These are phyloP conservation scores for Pythium periplocum DNA, from an alignment of 352 stramenopile species.

Conservation along the genomic window DNA sequence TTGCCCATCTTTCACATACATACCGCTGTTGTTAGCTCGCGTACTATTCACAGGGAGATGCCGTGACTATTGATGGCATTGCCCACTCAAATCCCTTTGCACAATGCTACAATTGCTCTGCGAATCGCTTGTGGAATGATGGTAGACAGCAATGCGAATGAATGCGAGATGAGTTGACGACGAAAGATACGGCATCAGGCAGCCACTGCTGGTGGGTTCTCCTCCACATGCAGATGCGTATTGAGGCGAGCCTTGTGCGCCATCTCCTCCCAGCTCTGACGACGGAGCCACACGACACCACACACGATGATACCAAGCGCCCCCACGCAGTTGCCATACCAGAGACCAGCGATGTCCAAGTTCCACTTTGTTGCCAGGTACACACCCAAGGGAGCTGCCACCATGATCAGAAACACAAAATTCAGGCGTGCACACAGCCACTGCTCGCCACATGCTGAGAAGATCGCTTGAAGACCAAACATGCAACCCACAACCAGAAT, in stretches of 20 bases:
- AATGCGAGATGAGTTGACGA: too few species aligned
- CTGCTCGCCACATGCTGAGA: constrained; percentile 50
- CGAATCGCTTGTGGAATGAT: too few species aligned
- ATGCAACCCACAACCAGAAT: constrained; percentile 36
- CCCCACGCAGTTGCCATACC: constrained; percentile 50
- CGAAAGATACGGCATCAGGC: too few species aligned
- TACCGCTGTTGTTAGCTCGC: too few species aligned
- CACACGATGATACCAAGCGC: constrained; percentile 13
- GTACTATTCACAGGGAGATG: too few species aligned
- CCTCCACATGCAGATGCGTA: constrained; percentile 31
- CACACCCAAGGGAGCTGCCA: constrained; percentile 45
- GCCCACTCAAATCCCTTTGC: too few species aligned
- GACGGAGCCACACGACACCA: constrained; percentile 14
- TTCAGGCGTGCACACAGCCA: constrained; percentile 53
- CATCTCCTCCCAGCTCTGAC: constrained; percentile 24
- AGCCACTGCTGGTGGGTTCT: too few species aligned
- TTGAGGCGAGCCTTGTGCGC: constrained; percentile 24
- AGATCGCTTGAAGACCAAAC: constrained; percentile 40
- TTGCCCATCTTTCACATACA: too few species aligned
- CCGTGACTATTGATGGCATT: too few species aligned
- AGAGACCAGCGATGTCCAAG: constrained; percentile 50
- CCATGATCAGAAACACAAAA: constrained; percentile 43
- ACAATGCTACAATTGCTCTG: too few species aligned
- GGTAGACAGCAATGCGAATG: too few species aligned
- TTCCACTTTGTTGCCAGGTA: constrained; percentile 39